These are phyloP conservation scores for Dianthus caryophyllus DNA, from an alignment of 148 eudicot genomes.

Conservation along the genomic window DNA sequence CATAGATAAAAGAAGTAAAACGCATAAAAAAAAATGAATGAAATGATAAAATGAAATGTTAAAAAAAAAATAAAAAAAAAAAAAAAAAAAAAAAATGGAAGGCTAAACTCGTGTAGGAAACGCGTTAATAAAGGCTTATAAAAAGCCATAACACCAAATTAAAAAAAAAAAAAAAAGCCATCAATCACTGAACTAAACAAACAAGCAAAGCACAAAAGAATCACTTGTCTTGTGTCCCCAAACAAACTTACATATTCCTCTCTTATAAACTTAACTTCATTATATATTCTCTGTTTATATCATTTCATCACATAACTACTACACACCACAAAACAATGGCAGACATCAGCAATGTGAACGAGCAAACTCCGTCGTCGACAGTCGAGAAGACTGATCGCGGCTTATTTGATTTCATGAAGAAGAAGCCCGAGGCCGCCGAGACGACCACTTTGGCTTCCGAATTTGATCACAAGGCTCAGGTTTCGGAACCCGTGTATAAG, in stretches of 20 bases:
- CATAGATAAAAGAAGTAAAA: too few species aligned
- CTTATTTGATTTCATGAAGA: conserved; percentile 59
- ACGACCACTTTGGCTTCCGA: conserved; percentile 30
- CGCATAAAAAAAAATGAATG: too few species aligned
- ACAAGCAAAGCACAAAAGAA: conserved; percentile 7
- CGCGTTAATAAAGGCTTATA: background rate
- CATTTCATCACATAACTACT: background rate
- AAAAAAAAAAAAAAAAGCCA: conserved; percentile 13
- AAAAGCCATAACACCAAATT: background rate
- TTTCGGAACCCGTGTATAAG: conserved; percentile 30
- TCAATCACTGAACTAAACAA: conserved; percentile 3
- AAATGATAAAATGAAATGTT: too few species aligned
- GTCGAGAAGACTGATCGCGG: conserved; percentile 48
- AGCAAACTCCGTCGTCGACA: background rate
- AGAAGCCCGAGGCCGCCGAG: conserved; percentile 36
- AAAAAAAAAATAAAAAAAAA: too few species aligned
- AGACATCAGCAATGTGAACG: conserved; percentile 25
- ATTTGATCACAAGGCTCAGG: conserved; percentile 50
- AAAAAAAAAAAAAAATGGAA: too few species aligned
- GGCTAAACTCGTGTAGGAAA: background rate
- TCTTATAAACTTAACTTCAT: too few species aligned
- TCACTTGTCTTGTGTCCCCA: conserved; percentile 12
- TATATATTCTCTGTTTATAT: background rate
- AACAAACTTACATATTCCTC: background rate
- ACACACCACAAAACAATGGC: conserved; percentile 30